Percentiles rank a stretch among this genome's conserved stretches.
Conservation (phyloP, 1,284 basidiomycete species). For the Fomitopsis schrenkii region DNA sequence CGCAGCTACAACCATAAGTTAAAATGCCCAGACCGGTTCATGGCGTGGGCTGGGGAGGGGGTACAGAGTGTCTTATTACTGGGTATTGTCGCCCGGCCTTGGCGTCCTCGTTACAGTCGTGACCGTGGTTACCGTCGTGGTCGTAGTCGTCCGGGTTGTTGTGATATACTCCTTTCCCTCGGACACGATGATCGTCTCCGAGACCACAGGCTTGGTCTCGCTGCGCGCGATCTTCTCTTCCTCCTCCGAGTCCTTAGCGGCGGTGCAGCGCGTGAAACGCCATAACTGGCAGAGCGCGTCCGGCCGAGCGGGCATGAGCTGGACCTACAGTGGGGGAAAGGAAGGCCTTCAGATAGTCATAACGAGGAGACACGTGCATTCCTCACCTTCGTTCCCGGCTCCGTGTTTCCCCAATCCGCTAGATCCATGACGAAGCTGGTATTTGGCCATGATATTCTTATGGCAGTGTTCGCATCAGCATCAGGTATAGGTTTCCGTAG, state of each 20-base stretch:
- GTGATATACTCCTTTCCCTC: slow-evolving; percentile 19
- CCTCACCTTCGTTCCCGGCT: slow-evolving; percentile 19
- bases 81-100: neutral
- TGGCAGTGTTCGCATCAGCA: neutral
- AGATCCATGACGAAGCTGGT: slow-evolving; percentile 21
- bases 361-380: too few relatives aligned
- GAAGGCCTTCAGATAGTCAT: neutral
- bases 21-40: too few relatives aligned
- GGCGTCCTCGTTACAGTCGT: slow-evolving; percentile 22
- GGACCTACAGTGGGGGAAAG: slow-evolving; percentile 11
- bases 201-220: slow-evolving; percentile 14
- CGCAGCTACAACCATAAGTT: too few relatives aligned
- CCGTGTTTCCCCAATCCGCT: slow-evolving; percentile 17
- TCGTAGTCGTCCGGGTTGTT: slow-evolving; percentile 23
- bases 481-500: too few relatives aligned
- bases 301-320: slow-evolving; percentile 14
- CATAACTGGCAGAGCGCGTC: slow-evolving; percentile 20
- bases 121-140: slow-evolving; percentile 23
- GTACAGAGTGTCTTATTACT: too few relatives aligned
- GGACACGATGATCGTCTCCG: slow-evolving; percentile 21
- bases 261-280: slow-evolving; percentile 19
- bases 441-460: slow-evolving; percentile 22
- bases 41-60: too few relatives aligned
- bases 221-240: slow-evolving; percentile 13
- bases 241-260: slow-evolving; percentile 7